Base-by-base conservation (phyloP, 768 basidiomycete species). In the Boletus sp. region DNA sequence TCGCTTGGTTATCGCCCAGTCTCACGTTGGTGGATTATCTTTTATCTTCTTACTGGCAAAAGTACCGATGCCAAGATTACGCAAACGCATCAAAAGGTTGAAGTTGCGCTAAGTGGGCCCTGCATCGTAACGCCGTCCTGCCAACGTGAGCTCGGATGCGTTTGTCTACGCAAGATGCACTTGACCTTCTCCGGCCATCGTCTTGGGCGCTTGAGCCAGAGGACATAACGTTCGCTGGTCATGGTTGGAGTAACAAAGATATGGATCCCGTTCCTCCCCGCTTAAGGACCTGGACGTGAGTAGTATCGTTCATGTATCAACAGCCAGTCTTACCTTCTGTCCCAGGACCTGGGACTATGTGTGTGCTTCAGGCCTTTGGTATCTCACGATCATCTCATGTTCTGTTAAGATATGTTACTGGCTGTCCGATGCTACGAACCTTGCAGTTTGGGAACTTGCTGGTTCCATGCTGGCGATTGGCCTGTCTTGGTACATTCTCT, bases 391-490 rank as follows among this genome's bases (percentile, higher is more conserved):
- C 60, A 4, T 72, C 38, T 61, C 45, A 55, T 35, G 8, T 37
- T 19, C 27, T 11, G 9, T 52, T 1, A 35, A 59, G 62, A 35
- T 63, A 62, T 82, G 51, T 23, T 66, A 66, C 19, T 66, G 65
- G 65, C 19, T 69, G 23, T 67, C 65, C 1, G 67, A 66, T 37
- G 65, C 65, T 2, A 66, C 65, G 23, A 66, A 66, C 38, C 79
- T 80, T 1, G 82, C 79, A 42, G 77, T 80, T 13, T 74, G 77
- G 37, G 49, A 60, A 40, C 53, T 89, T 19, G 86, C 85, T 2
- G 79, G 83, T 51, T 85, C 86, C 10, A 89, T 89, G 85, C 67
- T 90, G 45, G 86, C 88, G 0, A 71, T 85, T 35, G 88, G 88
- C 0, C 74, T 90, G 40, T 87, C 87, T 7, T 90, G 88, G 83